phyloP scores from a whole-genome alignment of 495 filamentous ascomycete genomes.

The Viridothelium virens region DNA sequence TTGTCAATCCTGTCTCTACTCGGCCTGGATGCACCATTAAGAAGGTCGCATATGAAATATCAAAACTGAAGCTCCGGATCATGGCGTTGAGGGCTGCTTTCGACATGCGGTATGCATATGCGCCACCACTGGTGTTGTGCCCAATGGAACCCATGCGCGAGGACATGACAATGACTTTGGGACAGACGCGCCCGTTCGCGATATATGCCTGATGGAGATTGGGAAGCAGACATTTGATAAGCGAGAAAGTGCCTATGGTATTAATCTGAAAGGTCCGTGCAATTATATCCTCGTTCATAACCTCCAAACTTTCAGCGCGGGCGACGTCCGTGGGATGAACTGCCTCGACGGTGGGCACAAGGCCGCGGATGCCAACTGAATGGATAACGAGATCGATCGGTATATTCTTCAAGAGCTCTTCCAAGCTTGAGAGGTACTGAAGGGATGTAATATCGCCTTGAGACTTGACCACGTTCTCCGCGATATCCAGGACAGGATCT shows the following conservation, averaged over 20 bases:
- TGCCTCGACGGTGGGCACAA: conserved; percentile 27
- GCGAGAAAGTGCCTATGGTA: conserved; percentile 30
- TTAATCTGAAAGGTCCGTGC: conserved; percentile 31
- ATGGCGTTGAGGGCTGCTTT: conserved; percentile 36
- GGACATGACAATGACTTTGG: conserved; percentile 35
- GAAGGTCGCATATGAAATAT: conserved; percentile 31
- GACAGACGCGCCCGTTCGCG: background rate
- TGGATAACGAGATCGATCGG: conserved; percentile 34
- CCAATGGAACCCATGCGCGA: conserved; percentile 30
- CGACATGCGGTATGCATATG: conserved; percentile 34
- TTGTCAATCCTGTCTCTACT: conserved; percentile 38
- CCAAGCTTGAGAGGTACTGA: conserved; percentile 18
- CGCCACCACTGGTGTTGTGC: conserved; percentile 28
- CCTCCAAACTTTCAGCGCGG: conserved; percentile 29
- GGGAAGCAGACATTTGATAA: conserved; percentile 29
- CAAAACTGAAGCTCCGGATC: conserved; percentile 28
- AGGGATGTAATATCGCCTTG: conserved; percentile 18
- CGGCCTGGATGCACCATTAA: conserved; percentile 32
- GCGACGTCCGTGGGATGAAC: conserved; percentile 25
- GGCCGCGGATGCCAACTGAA: conserved; percentile 34
- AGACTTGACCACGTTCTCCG: conserved; percentile 16
- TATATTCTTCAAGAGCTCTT: conserved; percentile 12
- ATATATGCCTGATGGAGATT: conserved; percentile 15
- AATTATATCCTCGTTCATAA: conserved; percentile 31
- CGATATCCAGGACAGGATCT: background rate